Base-by-base conservation (phyloP, 169 alveolate genomes). In the Plasmodium coatneyi region DNA sequence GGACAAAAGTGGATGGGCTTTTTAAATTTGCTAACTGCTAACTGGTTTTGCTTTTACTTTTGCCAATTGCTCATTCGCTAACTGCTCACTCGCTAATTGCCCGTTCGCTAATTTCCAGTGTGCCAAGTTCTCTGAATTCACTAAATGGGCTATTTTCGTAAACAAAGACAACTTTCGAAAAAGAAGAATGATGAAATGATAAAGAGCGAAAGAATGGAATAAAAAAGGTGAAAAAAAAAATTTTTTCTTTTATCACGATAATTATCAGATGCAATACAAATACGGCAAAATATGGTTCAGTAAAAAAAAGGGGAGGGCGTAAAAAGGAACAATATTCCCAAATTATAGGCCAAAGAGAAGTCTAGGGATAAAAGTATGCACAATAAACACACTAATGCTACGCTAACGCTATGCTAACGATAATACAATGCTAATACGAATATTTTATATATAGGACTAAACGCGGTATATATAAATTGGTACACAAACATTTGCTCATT, bases 401-500 rank as follows among this genome's bases (percentile, higher is more conserved):
- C 14, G 60, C 60, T 49, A 49, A 49, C n/a, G 56, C 56, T 43
- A 10, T 43, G 52, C 52, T 43, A 46, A 46, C n/a, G 56, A 12
- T 46, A 46, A 46, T 46, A 46, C 56, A 46, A 46, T 46, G 19
- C 34, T 66, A 25, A 66, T 28, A 25, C 41, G 30, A 28, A 66
- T 66, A 66, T 25, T 19, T 66, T 66, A 25, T 66, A 66, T 25
- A 66, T 66, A 66, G 76, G 76, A 66, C 6, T 66, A 22, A 22
- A 25, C 36, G 76, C 36, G 5, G 41, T 66, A 28, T 28, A 49
- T 66, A 66, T 28, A 66, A 66, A 25, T 66, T 66, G 30, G 76
- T 66, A 66, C 76, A 66, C 36, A 66, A 66, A 66, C 76, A 66
- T 66, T 66, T 66, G 76, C 76, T 25, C 76, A 66, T 25, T 22